Evolutionary conservation across 495 filamentous ascomycete species (phyloP).

Genomic region (Collariella sp.): DNA sequence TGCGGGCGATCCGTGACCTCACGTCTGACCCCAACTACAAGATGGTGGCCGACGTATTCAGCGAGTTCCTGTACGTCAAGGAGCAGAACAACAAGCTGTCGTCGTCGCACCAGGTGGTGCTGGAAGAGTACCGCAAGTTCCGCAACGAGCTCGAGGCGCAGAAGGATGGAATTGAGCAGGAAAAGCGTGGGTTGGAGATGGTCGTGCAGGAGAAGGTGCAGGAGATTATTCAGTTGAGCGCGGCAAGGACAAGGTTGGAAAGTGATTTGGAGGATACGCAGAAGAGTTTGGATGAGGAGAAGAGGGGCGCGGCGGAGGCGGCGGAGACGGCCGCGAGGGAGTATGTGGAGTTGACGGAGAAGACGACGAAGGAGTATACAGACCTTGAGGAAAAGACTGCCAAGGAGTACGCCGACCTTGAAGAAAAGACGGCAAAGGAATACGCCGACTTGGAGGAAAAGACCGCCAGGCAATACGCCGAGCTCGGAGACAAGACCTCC

Average conservation of each 20-base stretch:
- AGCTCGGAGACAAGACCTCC: background rate
- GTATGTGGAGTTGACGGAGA: too few relatives aligned
- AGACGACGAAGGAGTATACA: slow-evolving; percentile 3
- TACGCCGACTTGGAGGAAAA: slow-evolving; percentile 8
- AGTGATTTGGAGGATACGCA: slow-evolving; percentile 22
- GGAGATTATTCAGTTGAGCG: slow-evolving; percentile 25
- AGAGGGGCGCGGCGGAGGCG: slow-evolving; percentile 11
- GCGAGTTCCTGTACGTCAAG: slow-evolving; percentile 31
- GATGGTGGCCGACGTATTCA: slow-evolving; percentile 33
- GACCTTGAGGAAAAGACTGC: slow-evolving; percentile 2
- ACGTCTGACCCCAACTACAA: slow-evolving; percentile 33
- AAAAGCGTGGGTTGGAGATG: slow-evolving; percentile 26
- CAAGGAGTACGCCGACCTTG: slow-evolving; percentile 13
- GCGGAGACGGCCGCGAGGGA: slow-evolving; percentile 13
- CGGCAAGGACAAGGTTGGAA: slow-evolving; percentile 17
- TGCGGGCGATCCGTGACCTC: slow-evolving; percentile 31
- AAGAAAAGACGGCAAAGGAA: slow-evolving; percentile 5
- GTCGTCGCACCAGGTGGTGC: slow-evolving; percentile 25
- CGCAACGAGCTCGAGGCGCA: slow-evolving; percentile 28
- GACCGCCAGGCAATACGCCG: slow-evolving; percentile 9
- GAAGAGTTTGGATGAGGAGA: slow-evolving; percentile 15
- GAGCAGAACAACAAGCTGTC: slow-evolving; percentile 29
- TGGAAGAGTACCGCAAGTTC: slow-evolving; percentile 32
- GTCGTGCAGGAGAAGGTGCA: slow-evolving; percentile 23
- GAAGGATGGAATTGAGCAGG: slow-evolving; percentile 19